Base-by-base conservation (phyloP, 2,329 filamentous ascomycete genomes). In the Phialophora verrucosa region DNA sequence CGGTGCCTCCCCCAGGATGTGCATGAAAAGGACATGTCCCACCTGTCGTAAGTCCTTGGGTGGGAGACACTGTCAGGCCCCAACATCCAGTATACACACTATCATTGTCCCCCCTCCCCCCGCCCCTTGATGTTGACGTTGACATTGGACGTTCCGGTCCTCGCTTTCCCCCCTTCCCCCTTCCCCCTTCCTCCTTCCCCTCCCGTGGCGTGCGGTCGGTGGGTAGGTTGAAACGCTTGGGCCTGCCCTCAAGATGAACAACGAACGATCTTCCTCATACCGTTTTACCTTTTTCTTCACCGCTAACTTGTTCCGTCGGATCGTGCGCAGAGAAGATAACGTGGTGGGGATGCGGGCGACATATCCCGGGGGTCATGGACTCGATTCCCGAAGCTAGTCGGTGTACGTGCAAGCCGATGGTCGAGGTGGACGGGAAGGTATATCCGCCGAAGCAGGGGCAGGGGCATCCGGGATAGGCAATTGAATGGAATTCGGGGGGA, bases 321-420 rank as follows among this genome's bases (percentile, higher is more conserved):
- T 8, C 10, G 10, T 1, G 14, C 31, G 63, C 65, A 83, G 83
- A 82, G 58, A 85, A 85, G 68, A 70, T 77, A 38, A 83, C 83
- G 14, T 86, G 84, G 84, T 81, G 77, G 75, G 84, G 83, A 63
- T 85, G 84, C 73, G 83, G 83, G 57, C 76, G 75, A 63, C 82
- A 87, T 75, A 75, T 85, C 61, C 76, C 83, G 2, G 71, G 74
- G 2, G 85, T 88, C 60, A 84, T 88, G 81, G 81, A 84, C 71
- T 72, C 73, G 7, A 75, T 88, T 25, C 79, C 83, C 2, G 76
- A 79, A 20, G 76, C 79, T 4, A 76, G 87, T 56, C 81, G 85
- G 77, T 88, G 86, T 75, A 81, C 77, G 49, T 88, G 86, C 75
- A 78, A 79, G 60, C 84, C 84, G 7, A 83, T 83, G 72, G 79